These are phyloP conservation scores for Akanthomyces lecanii DNA, from an alignment of 2,329 filamentous ascomycete species.

Conservation along the genomic window DNA sequence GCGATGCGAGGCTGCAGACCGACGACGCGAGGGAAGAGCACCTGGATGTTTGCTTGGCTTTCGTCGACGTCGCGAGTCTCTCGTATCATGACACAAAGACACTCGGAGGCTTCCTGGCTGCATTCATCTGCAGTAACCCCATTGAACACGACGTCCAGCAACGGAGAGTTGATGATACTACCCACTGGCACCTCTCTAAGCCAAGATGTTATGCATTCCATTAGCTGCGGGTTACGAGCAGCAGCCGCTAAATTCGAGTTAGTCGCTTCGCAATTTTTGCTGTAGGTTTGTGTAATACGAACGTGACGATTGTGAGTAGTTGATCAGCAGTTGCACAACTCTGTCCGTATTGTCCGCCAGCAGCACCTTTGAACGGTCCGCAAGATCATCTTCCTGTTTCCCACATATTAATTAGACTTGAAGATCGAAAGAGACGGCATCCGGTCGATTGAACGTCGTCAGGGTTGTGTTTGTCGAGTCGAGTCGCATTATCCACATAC, in stretches of 20 bases:
- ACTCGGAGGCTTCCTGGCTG: constrained; percentile 86
- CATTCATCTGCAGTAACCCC: constrained; percentile 72
- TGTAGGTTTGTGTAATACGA: constrained; percentile 33
- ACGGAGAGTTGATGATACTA: constrained; percentile 77
- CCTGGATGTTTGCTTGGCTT: constrained; percentile 73
- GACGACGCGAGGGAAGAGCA: constrained; percentile 76
- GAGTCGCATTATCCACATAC: constrained; percentile 69
- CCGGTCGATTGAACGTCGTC: constrained; percentile 14
- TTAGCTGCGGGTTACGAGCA: constrained; percentile 79
- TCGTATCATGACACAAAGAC: constrained; percentile 82
- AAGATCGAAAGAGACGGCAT: constrained; percentile 20
- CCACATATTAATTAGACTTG: constrained; percentile 35
- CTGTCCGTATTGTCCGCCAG: constrained; percentile 85
- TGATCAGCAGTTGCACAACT: constrained; percentile 81
- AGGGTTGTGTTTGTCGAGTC: constrained; percentile 17
- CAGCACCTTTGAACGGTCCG: constrained; percentile 78
- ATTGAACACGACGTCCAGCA: constrained; percentile 76
- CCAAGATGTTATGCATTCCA: constrained; percentile 97
- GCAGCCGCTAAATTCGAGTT: constrained; percentile 55
- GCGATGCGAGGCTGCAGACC: constrained; percentile 71
- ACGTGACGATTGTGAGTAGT: constrained; percentile 91
- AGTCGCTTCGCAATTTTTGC: constrained; percentile 17
- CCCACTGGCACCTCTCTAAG: constrained; percentile 83
- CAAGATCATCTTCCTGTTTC: constrained; percentile 90
- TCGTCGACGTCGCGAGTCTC: constrained; percentile 95